Percentiles rank a stretch among this genome's conserved stretches.
Conservation (phyloP, 805 yeast species). For the Spencermartinsiella europaea region DNA sequence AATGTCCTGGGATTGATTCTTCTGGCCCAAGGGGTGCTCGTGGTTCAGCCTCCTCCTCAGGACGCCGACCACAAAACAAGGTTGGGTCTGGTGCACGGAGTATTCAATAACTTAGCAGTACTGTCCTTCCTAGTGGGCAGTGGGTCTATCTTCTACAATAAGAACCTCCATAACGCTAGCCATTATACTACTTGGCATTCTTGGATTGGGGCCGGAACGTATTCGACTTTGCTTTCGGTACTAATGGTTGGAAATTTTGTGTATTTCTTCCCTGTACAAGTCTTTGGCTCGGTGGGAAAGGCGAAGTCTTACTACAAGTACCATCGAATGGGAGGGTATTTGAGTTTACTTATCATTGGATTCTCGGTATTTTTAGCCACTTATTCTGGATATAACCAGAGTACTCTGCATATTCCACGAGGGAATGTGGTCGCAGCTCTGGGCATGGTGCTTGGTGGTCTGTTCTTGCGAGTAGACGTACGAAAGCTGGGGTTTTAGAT, state of each 20-base stretch:
- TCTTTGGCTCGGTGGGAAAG: conserved; percentile 24
- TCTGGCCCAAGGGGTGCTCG: conserved; percentile 25
- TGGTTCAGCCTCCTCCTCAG: conserved; percentile 25
- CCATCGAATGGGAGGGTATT: conserved; percentile 28
- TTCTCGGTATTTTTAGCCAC: conserved; percentile 19
- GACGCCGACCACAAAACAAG: conserved; percentile 21
- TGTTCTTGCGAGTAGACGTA: conserved; percentile 9
- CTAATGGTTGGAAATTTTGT: conserved; percentile 24
- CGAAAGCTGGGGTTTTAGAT: conserved; percentile 10
- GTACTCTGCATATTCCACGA: conserved; percentile 17
- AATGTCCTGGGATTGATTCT: conserved; percentile 23
- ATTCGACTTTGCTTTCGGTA: conserved; percentile 14
- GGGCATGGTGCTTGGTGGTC: conserved; percentile 9
- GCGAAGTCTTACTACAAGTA: conserved; percentile 27
- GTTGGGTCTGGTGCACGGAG: conserved; percentile 27
- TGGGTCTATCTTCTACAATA: conserved; percentile 24
- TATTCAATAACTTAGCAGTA: conserved; percentile 19
- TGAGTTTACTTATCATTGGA: conserved; percentile 10
- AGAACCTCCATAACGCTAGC: conserved; percentile 21
- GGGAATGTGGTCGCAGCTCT: conserved; percentile 10
- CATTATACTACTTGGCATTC: conserved; percentile 29
- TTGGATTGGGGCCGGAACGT: conserved; percentile 23
- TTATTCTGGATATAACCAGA: conserved; percentile 19
- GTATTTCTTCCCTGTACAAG: conserved; percentile 23
- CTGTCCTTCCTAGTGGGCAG: conserved; percentile 18